Conservation (phyloP, 305 asterid genomes). For the Solanum hybrid region DNA sequence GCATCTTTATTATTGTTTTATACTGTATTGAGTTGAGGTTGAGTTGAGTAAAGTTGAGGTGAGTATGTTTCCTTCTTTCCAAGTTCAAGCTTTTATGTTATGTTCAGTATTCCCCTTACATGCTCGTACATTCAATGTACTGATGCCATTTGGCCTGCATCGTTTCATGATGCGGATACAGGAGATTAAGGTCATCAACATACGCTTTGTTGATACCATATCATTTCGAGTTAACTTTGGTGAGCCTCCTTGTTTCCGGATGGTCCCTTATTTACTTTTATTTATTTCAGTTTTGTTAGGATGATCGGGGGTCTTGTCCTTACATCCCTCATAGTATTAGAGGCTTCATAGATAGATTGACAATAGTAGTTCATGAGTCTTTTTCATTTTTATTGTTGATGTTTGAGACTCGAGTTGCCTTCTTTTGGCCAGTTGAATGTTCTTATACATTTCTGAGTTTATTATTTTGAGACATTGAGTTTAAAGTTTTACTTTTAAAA, state of each 20-base stretch:
- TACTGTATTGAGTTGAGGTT: background rate
- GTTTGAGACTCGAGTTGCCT: background rate
- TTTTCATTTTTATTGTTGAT: background rate
- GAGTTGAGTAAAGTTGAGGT: background rate
- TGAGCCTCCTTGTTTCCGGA: background rate
- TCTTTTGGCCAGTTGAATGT: background rate
- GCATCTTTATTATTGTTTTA: background rate
- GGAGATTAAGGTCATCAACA: background rate
- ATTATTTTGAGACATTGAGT: background rate
- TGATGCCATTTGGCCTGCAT: background rate
- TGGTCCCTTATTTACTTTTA: background rate
- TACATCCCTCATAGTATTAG: background rate
- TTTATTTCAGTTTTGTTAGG: background rate
- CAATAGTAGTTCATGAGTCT: background rate
- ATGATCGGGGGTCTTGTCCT: background rate
- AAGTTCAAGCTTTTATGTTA: background rate
- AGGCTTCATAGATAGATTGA: background rate
- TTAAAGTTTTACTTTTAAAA: background rate
- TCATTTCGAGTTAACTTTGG: no score
- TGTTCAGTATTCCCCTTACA: background rate
- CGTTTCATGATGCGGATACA: background rate
- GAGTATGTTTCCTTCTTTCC: background rate
- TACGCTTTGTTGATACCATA: background rate
- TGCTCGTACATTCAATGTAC: no score
- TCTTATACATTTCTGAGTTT: background rate